Conservation (phyloP, 2,329 filamentous ascomycete species). For the Trichoderma cornu-damae region DNA sequence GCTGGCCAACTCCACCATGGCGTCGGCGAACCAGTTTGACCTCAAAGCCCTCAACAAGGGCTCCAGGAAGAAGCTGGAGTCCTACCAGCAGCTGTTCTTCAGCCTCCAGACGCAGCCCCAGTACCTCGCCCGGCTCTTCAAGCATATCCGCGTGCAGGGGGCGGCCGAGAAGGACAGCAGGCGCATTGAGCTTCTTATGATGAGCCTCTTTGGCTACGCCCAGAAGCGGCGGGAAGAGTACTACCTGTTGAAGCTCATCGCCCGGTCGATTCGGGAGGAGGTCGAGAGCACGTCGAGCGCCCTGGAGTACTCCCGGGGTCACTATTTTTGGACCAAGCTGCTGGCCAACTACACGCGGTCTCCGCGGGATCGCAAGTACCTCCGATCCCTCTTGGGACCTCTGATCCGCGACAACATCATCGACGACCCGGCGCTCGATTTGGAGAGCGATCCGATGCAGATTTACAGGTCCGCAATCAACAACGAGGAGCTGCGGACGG, state of each 20-base stretch:
- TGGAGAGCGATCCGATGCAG: slow-evolving; percentile 95
- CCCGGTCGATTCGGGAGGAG: slow-evolving; percentile 78
- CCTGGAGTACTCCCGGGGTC: slow-evolving; percentile 82
- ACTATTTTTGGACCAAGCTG: slow-evolving; percentile 89
- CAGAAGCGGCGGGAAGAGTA: slow-evolving; percentile 97
- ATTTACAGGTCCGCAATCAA: slow-evolving; percentile 95
- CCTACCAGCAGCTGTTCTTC: slow-evolving; percentile 97
- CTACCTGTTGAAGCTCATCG: slow-evolving; percentile 84
- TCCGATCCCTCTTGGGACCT: slow-evolving; percentile 78
- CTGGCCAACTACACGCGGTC: slow-evolving; percentile 84
- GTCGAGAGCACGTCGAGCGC: slow-evolving; percentile 66
- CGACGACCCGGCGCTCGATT: slow-evolving; percentile 81
- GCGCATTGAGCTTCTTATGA: slow-evolving; percentile 85
- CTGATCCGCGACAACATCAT: slow-evolving; percentile 89
- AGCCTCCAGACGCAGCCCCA: slow-evolving; percentile 93
- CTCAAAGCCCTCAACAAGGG: slow-evolving; percentile 97
- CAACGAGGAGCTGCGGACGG: slow-evolving; percentile 92
- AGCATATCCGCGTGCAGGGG: slow-evolving; percentile 73
- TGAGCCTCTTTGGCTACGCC: slow-evolving; percentile 94
- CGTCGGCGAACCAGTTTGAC: slow-evolving; percentile 88
- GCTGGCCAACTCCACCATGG: slow-evolving; percentile 81
- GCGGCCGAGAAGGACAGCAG: slow-evolving; percentile 89
- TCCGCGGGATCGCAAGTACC: slow-evolving; percentile 84
- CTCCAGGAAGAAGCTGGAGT: slow-evolving; percentile 89
- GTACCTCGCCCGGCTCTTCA: slow-evolving; percentile 86